Evolutionary conservation across 805 yeast species (phyloP), one percentile per base, ranked within the genome.

Genomic region (Aciculoconidium aculeatum): DNA sequence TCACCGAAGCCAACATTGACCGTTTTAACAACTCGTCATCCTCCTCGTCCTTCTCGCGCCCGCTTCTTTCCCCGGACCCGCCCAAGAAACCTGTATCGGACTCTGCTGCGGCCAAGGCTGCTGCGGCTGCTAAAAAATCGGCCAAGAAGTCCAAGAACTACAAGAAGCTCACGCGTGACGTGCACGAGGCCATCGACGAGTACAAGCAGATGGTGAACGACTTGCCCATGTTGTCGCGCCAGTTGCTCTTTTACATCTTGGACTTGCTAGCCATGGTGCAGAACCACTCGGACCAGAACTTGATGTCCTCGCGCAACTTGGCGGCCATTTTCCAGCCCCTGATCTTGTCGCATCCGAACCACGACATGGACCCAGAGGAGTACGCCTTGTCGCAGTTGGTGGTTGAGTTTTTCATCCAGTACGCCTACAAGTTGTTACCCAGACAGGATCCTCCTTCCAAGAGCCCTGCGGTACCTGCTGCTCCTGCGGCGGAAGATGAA

Each of bases 311-410:
- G 1, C 74, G 86, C 44, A 92, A 92, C 51, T 63, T 92, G 40
- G 95, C 97, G 1, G 95, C 97, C 2, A 84, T 92, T 34, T 92
- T 92, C 61, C 98, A 92, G 59, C 97, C 98, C 3, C 83, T 95
- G n/a, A 77, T 92, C 11, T 64, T 92, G 30, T 82, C 94, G 7
- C 97, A 90, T 53, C 95, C 96, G 4, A 72, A 70, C 41, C 96
- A 92, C 53, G 96, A 88, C 50, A 75, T 90, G 78, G 75, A 80
- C 23, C 96, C 96, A 1, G 85, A 77, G 17, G 96, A 92, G 55
- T 88, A 88, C 58, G 90, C 84, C 8, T 59, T 86, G 19, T 83
- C 95, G 4, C 86, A 88, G 41, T 68, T 77, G 6, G 95, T 85
- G 18, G 80, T 92, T 15, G 94, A 88, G 48, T 87, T 90, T 41